Conservation (phyloP, 768 basidiomycete genomes). For the Gyrodon lividus region DNA sequence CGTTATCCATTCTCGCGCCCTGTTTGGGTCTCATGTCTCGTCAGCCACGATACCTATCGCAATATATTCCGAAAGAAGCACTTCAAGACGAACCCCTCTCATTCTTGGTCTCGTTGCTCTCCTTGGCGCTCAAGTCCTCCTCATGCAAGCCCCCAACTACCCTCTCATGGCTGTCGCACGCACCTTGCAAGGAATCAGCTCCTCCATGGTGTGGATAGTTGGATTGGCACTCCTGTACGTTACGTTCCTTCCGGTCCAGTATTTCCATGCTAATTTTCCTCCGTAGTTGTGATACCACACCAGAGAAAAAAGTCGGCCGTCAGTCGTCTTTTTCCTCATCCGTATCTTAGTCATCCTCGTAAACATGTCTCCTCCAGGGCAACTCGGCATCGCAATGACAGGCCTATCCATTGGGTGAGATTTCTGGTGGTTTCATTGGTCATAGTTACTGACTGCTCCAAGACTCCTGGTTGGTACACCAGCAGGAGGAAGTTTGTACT, state of each 20-base stretch:
- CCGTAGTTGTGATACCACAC: slow-evolving; percentile 53
- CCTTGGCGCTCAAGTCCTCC: slow-evolving; percentile 53
- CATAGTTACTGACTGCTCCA: not conserved
- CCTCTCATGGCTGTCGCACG: slow-evolving; percentile 58
- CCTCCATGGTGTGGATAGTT: slow-evolving; percentile 62
- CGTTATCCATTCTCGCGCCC: slow-evolving; percentile 13
- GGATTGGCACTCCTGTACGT: slow-evolving; percentile 58
- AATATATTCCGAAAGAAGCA: slow-evolving; percentile 50
- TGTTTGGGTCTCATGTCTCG: not conserved
- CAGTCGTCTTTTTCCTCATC: slow-evolving; percentile 19
- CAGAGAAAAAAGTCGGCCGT: slow-evolving; percentile 50
- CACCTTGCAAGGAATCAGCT: slow-evolving; percentile 57
- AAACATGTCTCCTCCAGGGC: slow-evolving; percentile 36
- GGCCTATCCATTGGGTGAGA: slow-evolving; percentile 55
- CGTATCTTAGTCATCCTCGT: not conserved
- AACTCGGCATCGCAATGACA: slow-evolving; percentile 60
- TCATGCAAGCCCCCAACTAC: slow-evolving; percentile 62
- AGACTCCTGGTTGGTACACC: slow-evolving; percentile 59
- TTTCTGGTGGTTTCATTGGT: not conserved
- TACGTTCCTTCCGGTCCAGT: not conserved
- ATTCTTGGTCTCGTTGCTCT: slow-evolving; percentile 50
- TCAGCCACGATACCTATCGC: slow-evolving; percentile 60
- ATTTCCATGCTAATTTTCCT: slow-evolving; percentile 11
- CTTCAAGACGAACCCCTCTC: slow-evolving; percentile 47
- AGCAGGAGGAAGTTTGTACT: slow-evolving; percentile 53